Evolutionary conservation across 1,139 yeast genomes (phyloP).

Genomic region (Debaryomyces singareniensis): DNA sequence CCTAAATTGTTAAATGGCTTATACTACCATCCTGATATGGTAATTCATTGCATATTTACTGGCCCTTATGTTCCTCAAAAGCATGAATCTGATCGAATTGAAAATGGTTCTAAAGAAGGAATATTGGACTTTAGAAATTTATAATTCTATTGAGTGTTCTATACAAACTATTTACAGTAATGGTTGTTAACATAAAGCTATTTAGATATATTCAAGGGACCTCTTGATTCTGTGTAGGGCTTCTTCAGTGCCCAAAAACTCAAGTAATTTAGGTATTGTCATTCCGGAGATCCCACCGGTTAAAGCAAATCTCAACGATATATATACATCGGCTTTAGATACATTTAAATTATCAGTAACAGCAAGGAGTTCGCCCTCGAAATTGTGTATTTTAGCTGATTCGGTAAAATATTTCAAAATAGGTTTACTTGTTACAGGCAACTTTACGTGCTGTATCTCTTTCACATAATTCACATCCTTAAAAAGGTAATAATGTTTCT

Average conservation of each 20-base stretch:
- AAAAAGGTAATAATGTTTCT: slow-evolving; percentile 45
- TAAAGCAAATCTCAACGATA: slow-evolving; percentile 62
- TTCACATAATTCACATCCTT: slow-evolving; percentile 25
- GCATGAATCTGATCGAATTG: slow-evolving; percentile 15
- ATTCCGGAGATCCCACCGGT: slow-evolving; percentile 71
- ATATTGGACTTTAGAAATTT: slow-evolving; percentile 26
- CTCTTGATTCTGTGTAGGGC: slow-evolving; percentile 27
- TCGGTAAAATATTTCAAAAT: neutral
- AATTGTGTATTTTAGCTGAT: neutral
- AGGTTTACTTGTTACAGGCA: neutral
- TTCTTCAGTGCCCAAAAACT: slow-evolving; percentile 48
- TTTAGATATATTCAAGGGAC: slow-evolving; percentile 11
- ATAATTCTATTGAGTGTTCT: slow-evolving; percentile 3
- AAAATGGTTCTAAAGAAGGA: slow-evolving; percentile 13
- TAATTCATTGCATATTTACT: slow-evolving; percentile 83
- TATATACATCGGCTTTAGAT: slow-evolving; percentile 44
- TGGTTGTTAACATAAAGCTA: neutral
- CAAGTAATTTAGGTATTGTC: slow-evolving; percentile 54
- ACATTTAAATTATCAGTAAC: neutral
- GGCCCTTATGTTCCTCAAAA: slow-evolving; percentile 25
- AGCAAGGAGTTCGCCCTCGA: slow-evolving; percentile 7
- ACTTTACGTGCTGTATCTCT: neutral
- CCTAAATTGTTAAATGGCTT: slow-evolving; percentile 83
- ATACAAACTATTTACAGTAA: slow-evolving; percentile 5
- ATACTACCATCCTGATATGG: slow-evolving; percentile 76